These are phyloP conservation scores for Nematocida ironsii DNA, from an alignment of 371 early-diverging fungal species.

Conservation along the genomic window DNA sequence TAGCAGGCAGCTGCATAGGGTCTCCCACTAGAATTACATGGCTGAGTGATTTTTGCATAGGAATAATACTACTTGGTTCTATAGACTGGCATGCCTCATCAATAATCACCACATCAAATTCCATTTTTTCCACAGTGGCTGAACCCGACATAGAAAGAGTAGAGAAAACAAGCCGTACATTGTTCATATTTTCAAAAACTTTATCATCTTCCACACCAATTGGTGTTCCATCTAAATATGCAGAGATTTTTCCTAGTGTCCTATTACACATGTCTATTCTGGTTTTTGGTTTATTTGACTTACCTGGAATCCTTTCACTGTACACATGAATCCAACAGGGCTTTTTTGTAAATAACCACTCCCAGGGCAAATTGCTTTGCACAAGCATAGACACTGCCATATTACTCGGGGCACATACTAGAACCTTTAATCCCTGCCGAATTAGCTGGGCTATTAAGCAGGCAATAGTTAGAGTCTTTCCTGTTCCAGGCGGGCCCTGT, in stretches of 20 bases:
- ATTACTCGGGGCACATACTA: conserved; percentile 89
- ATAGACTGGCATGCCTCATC: conserved; percentile 94
- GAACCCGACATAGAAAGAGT: conserved; percentile 48
- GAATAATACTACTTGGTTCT: conserved; percentile 85
- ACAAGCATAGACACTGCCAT: conserved; percentile 75
- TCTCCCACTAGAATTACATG: conserved; percentile 87
- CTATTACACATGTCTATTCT: background rate
- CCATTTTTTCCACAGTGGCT: background rate
- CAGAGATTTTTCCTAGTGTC: background rate
- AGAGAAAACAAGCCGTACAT: conserved; percentile 26
- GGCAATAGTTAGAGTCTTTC: conserved; percentile 84
- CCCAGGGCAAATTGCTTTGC: background rate
- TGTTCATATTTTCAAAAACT: background rate
- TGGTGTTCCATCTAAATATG: background rate
- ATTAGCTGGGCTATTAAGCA: conserved; percentile 79
- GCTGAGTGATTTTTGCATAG: conserved; percentile 75
- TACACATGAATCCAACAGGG: background rate
- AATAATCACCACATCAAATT: conserved; percentile 73
- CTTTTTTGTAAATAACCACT: background rate
- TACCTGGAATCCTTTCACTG: background rate
- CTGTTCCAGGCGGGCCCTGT: conserved; percentile 75
- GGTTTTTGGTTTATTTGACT: background rate
- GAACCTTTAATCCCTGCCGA: conserved; percentile 72
- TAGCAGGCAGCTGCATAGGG: conserved; percentile 78
- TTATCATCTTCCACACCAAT: background rate